Conservation (phyloP, 176 grass and related monocot species). For the Themeda triandra region DNA sequence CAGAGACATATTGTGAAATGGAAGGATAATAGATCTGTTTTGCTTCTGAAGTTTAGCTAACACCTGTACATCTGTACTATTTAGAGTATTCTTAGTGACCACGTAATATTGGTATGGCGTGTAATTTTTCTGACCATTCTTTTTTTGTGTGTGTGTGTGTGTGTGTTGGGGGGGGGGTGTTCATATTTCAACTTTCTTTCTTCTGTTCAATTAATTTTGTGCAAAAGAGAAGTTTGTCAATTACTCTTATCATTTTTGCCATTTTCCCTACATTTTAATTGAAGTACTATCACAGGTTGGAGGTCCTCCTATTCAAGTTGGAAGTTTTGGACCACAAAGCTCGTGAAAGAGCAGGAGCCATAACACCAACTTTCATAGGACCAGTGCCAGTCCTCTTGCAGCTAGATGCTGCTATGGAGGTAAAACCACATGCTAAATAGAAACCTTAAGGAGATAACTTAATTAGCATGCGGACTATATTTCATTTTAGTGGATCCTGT, state of each 20-base stretch:
- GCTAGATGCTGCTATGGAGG: slow-evolving; percentile 83
- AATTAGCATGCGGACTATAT: background rate
- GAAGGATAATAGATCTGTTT: background rate
- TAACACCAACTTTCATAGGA: slow-evolving; percentile 70
- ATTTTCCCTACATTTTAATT: slow-evolving; percentile 10
- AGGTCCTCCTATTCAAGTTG: slow-evolving; percentile 87
- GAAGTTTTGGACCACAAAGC: slow-evolving; percentile 93
- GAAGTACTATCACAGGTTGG: slow-evolving; percentile 54
- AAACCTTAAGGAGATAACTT: background rate
- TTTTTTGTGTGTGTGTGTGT: no score
- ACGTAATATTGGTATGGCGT: background rate
- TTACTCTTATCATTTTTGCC: background rate
- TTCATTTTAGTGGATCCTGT: slow-evolving; percentile 6
- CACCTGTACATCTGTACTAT: background rate
- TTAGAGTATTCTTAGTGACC: background rate
- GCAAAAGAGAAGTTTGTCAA: background rate
- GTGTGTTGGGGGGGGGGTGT: no score
- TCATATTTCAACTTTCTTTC: background rate
- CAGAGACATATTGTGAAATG: background rate
- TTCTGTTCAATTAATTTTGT: background rate
- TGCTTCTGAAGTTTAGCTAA: background rate
- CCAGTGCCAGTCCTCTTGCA: slow-evolving; percentile 87
- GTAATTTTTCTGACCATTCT: background rate
- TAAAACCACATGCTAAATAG: slow-evolving; percentile 35
- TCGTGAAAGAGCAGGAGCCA: slow-evolving; percentile 89